Base-by-base conservation (phyloP, 495 filamentous ascomycete species). In the Cercophora samala region DNA sequence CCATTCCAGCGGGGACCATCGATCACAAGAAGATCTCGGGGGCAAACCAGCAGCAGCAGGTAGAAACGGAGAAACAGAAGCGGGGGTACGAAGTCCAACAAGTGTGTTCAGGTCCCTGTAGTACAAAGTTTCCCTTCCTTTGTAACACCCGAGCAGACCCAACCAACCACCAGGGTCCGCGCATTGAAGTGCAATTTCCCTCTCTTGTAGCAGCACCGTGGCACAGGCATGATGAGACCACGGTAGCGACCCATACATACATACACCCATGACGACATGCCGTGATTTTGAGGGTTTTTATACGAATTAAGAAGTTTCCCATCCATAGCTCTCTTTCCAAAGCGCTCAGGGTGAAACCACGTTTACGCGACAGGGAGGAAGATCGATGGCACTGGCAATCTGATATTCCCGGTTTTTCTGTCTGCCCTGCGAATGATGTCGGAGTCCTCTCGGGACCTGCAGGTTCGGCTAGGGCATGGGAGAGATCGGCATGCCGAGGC, bases 21-120 rank as follows among this genome's bases (percentile, higher is more conserved):
- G 77, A 75, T 60, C 56, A 21, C 55, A 46, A 23, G n/a, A 9
- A 56, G 53, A 56, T 56, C 17, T 56, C 53, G 22, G 53, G 53
- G 53, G 53, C 19, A 54, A 0, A 19, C 0, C 53, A 23, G 17
- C 15, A 54, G 5, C 52, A 23, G n/a, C 9, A 56, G 2, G 13
- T 3, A 46, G 37, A 46, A 46, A 46, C 8, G 13, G 11, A 46
- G 37, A 46, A 46, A 46, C 37, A 56, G 53, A 56, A 56, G 53
- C 22, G 53, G 37, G 29, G 37, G 37, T 46, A 46, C 37, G 13
- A 46, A 1, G 8, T 32, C n/a, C n/a, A n/a, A 32, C 8, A 8
- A 4, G 37, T 46, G 37, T 46, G 37, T 46, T 11, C 37, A 29
- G 37, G 37, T 46, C 37, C 8, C 37, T 46, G 37, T 46, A 17